These are phyloP conservation scores for Posidonia oceanica DNA, from an alignment of 116 monocot species.

Conservation along the genomic window DNA sequence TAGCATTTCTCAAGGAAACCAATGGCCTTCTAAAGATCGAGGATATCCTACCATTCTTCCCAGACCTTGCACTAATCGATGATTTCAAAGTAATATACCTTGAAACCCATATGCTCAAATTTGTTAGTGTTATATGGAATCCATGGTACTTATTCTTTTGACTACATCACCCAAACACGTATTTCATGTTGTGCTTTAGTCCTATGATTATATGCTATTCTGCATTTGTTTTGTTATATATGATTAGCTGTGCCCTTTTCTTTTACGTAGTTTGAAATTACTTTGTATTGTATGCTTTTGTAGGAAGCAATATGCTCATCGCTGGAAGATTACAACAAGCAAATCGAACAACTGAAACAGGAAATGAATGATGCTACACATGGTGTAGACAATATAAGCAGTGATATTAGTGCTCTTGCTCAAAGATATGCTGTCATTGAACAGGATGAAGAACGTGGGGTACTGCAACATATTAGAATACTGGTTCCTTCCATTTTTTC, in stretches of 20 bases:
- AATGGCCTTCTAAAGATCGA: constrained; percentile 94
- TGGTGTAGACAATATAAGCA: constrained; percentile 93
- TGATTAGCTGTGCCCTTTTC: background rate
- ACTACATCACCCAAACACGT: too few species aligned
- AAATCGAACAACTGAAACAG: constrained; percentile 83
- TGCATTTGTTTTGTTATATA: too few species aligned
- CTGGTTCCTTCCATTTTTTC: background rate
- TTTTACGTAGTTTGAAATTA: background rate
- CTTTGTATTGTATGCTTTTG: background rate
- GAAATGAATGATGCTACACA: constrained; percentile 98
- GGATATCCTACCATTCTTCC: constrained; percentile 98
- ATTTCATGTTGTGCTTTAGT: too few species aligned
- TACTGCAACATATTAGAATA: constrained; percentile 11
- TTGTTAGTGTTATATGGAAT: background rate
- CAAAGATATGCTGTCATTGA: constrained; percentile 94
- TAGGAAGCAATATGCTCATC: constrained; percentile 97
- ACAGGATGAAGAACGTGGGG: constrained; percentile 93
- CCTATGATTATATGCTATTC: too few species aligned
- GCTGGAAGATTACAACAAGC: constrained; percentile 90
- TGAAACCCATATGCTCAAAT: background rate
- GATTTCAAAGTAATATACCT: constrained; percentile 79
- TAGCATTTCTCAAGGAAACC: constrained; percentile 97
- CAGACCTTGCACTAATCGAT: constrained; percentile 95
- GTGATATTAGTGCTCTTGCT: constrained; percentile 84
- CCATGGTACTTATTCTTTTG: background rate